Evolutionary conservation across 1,139 yeast genomes (phyloP).

Genomic region (Candida smagusa): DNA sequence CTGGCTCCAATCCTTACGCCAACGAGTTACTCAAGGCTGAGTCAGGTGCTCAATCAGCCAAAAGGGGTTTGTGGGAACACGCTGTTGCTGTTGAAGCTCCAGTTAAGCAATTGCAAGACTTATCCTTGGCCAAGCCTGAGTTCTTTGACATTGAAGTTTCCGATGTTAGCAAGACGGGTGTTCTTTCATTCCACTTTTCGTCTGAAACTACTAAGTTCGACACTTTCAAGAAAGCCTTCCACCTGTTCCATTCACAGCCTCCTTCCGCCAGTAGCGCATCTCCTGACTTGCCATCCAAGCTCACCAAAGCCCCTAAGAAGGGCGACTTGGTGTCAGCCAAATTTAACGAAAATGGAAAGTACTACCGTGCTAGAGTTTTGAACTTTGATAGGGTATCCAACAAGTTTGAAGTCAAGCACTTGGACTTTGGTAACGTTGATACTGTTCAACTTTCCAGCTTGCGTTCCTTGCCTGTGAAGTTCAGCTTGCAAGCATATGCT

Average conservation of each 20-base stretch:
- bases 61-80: slow-evolving; percentile 65
- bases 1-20: slow-evolving; percentile 54
- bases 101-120: slow-evolving; percentile 16
- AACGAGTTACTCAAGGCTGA: slow-evolving; percentile 60
- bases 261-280: slow-evolving; percentile 38
- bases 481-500: slow-evolving; percentile 38
- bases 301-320: slow-evolving; percentile 46
- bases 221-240: slow-evolving; percentile 45
- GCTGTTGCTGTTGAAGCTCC: slow-evolving; percentile 28
- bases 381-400: slow-evolving; percentile 47
- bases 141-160: slow-evolving; percentile 65
- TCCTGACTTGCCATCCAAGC: slow-evolving; percentile 46
- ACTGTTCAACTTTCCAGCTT: slow-evolving; percentile 45
- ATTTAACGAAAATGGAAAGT: slow-evolving; percentile 52
- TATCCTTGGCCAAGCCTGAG: slow-evolving; percentile 35
- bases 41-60: slow-evolving; percentile 51
- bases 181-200: slow-evolving; percentile 51
- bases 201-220: slow-evolving; percentile 33
- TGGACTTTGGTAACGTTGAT: slow-evolving; percentile 66
- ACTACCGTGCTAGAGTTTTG: slow-evolving; percentile 58
- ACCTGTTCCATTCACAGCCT: slow-evolving; percentile 39
- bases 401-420: slow-evolving; percentile 52
- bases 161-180: slow-evolving; percentile 48
- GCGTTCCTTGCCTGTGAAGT: slow-evolving; percentile 55
- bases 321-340: slow-evolving; percentile 62